Percentiles rank a stretch among this genome's conserved stretches.
Evolutionary conservation across 2,329 filamentous ascomycete genomes (phyloP).

Genomic region (Penicillium vulpinum): DNA sequence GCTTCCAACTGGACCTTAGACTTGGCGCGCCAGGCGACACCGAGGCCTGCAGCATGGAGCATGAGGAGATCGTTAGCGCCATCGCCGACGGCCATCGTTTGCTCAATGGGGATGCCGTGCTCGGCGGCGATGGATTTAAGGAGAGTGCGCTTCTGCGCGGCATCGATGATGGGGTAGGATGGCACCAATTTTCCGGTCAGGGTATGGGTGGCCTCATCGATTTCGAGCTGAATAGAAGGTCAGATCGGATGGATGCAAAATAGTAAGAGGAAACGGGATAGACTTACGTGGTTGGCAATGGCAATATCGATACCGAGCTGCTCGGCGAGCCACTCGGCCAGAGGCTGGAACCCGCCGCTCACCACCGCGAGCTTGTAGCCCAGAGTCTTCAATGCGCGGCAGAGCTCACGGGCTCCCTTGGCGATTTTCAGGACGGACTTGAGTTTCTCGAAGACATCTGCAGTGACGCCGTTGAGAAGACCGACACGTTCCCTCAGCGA

Average conservation of each 20-base stretch:
- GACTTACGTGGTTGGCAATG: conserved; percentile 74
- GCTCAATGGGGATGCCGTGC: conserved; percentile 55
- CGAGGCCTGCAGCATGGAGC: conserved; percentile 62
- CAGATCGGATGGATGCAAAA: not conserved
- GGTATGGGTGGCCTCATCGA: conserved; percentile 47
- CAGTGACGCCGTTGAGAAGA: conserved; percentile 77
- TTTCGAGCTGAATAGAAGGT: conserved; percentile 45
- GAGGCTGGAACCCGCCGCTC: conserved; percentile 86
- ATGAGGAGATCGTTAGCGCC: conserved; percentile 67
- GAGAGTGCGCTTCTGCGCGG: conserved; percentile 57
- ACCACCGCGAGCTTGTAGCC: conserved; percentile 88
- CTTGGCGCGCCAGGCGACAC: conserved; percentile 66
- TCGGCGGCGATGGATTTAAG: conserved; percentile 56
- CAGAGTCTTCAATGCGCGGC: conserved; percentile 71
- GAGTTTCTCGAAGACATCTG: conserved; percentile 75
- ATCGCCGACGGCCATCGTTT: conserved; percentile 62
- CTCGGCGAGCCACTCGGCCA: conserved; percentile 81
- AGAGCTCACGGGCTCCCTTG: conserved; percentile 72
- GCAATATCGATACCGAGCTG: conserved; percentile 84
- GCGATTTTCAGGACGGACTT: conserved; percentile 76
- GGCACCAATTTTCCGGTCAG: conserved; percentile 60
- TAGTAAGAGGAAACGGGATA: not conserved
- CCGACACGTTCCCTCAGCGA: conserved; percentile 78
- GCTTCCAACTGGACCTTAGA: conserved; percentile 63
- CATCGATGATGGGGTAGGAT: conserved; percentile 58